phyloP scores from a whole-genome alignment of 139 green algal species.

The Volvox africanus region DNA sequence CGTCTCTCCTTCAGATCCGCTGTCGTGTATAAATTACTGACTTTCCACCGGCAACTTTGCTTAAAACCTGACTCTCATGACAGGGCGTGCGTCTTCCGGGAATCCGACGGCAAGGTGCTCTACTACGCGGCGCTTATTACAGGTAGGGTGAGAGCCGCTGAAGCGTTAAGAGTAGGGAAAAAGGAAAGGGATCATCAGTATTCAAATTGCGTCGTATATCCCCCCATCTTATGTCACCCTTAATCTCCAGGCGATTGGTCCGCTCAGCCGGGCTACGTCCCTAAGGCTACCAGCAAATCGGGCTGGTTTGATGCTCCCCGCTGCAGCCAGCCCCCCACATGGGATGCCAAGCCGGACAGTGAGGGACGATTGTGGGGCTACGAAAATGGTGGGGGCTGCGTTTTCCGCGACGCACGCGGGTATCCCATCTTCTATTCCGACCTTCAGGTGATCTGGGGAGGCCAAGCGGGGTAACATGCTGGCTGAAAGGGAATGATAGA shows the following conservation, averaged over 20 bases:
- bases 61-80: too few species aligned
- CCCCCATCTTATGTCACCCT: neutral
- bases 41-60: too few species aligned
- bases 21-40: too few species aligned
- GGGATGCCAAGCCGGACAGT: slow-evolving; percentile 16
- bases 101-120: neutral
- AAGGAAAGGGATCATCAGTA: neutral
- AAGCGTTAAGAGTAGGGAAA: neutral
- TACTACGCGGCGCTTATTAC: slow-evolving; percentile 40
- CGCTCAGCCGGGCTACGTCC: slow-evolving; percentile 39
- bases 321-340: slow-evolving; percentile 36
- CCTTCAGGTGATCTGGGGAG: slow-evolving; percentile 16
- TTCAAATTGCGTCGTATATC: too few species aligned
- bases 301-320: slow-evolving; percentile 41
- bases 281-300: neutral
- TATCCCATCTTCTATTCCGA: slow-evolving; percentile 45
- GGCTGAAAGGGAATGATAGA: too few species aligned
- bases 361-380: slow-evolving; percentile 38
- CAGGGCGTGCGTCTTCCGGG: slow-evolving; percentile 45
- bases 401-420: slow-evolving; percentile 32
- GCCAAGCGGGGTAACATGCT: too few species aligned
- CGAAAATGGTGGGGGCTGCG: slow-evolving; percentile 36
- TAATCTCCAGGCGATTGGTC: slow-evolving; percentile 7
- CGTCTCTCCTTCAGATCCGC: too few species aligned
- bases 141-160: neutral